These are phyloP conservation scores for Staphylotrichum tortipilum DNA, from an alignment of 495 filamentous ascomycete genomes.

Conservation along the genomic window DNA sequence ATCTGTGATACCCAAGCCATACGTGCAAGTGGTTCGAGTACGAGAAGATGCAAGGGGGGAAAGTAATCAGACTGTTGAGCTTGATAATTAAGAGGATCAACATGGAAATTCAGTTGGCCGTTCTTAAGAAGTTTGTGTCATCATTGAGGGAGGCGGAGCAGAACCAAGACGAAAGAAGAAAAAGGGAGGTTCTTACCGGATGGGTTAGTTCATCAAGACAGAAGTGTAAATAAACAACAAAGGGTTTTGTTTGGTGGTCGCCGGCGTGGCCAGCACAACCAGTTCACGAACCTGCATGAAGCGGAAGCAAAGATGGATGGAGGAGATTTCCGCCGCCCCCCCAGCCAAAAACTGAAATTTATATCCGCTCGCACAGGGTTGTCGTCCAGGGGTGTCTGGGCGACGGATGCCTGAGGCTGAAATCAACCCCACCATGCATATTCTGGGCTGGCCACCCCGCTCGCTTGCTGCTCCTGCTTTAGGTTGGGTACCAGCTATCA, in stretches of 20 bases:
- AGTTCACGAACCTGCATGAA: too few species aligned
- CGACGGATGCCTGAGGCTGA: slow-evolving; percentile 13
- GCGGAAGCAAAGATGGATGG: too few species aligned
- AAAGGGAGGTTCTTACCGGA: slow-evolving; percentile 1
- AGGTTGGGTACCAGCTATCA: slow-evolving; percentile 3
- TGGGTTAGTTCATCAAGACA: background rate
- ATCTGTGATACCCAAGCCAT: background rate
- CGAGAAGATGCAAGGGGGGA: background rate
- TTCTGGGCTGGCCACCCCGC: too few species aligned
- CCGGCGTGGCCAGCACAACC: background rate
- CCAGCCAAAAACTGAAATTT: too few species aligned
- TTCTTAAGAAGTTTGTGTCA: slow-evolving; percentile 49
- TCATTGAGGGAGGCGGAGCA: slow-evolving; percentile 24
- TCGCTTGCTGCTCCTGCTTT: background rate
- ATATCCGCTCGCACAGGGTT: too few species aligned
- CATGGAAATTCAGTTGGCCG: slow-evolving; percentile 51
- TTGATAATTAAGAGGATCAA: slow-evolving; percentile 46
- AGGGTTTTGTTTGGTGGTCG: too few species aligned
- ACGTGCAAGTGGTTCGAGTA: background rate
- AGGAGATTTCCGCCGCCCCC: too few species aligned
- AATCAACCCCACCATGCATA: slow-evolving; percentile 7
- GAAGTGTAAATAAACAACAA: too few species aligned
- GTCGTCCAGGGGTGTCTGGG: too few species aligned
- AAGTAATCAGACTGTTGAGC: slow-evolving; percentile 52
- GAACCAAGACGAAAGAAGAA: background rate